These are phyloP conservation scores for Raphanus sativus DNA, from an alignment of 345 rosid species.

Conservation along the genomic window DNA sequence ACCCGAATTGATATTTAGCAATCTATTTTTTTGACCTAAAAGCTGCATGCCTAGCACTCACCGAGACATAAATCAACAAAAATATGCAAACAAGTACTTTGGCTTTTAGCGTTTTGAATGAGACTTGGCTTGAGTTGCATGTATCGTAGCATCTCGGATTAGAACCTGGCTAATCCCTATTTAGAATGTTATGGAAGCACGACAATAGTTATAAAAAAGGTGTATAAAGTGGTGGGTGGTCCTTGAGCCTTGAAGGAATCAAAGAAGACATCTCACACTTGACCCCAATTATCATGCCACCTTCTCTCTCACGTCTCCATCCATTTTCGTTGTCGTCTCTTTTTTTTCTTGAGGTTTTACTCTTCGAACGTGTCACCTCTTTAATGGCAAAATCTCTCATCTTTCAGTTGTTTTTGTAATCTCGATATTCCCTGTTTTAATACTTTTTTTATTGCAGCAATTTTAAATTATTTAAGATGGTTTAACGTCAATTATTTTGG, in stretches of 20 bases:
- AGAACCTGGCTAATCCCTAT: neutral
- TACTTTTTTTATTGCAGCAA: neutral
- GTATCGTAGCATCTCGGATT: neutral
- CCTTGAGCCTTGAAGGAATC: conserved; percentile 42
- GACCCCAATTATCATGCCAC: conserved; percentile 40
- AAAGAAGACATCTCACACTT: conserved; percentile 40
- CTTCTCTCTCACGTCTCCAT: conserved; percentile 41
- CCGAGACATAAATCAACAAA: neutral
- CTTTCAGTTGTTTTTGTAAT: neutral
- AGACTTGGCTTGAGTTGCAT: neutral
- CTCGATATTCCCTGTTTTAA: neutral
- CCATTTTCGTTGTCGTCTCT: conserved; percentile 33
- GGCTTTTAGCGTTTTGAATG: neutral
- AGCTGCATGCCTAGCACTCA: neutral
- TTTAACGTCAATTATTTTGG: neutral
- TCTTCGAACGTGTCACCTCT: conserved; percentile 36
- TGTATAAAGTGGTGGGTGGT: conserved; percentile 38
- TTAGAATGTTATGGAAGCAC: conserved; percentile 23
- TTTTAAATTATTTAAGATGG: neutral
- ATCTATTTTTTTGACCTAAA: neutral
- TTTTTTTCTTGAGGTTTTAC: conserved; percentile 26
- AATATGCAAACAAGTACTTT: conserved; percentile 12
- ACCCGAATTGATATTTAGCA: neutral
- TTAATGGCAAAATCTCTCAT: conserved; percentile 20
- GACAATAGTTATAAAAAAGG: conserved; percentile 10